These are phyloP conservation scores for Penicillium nordicum DNA, from an alignment of 2,329 filamentous ascomycete genomes.

Conservation along the genomic window DNA sequence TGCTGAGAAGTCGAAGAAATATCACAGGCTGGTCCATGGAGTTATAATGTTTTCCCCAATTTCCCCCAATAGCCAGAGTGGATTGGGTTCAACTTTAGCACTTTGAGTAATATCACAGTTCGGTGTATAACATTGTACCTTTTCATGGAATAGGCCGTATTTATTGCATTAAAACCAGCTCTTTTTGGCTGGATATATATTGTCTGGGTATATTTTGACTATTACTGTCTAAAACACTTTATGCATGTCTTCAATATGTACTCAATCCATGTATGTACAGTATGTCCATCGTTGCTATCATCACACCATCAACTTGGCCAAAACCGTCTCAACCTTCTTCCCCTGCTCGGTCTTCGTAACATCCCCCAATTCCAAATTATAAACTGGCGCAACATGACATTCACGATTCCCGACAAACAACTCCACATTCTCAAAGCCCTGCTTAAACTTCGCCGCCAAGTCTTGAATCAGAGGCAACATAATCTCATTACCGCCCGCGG, in stretches of 20 bases:
- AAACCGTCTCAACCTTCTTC: conserved; percentile 36
- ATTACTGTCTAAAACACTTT: neutral
- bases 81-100: too few relatives aligned
- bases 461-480: conserved; percentile 55
- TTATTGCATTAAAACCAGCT: too few relatives aligned
- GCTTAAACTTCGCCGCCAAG: conserved; percentile 48
- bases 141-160: too few relatives aligned
- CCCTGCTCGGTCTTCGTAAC: conserved; percentile 40
- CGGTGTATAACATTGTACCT: too few relatives aligned
- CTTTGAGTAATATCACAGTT: too few relatives aligned
- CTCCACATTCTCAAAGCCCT: conserved; percentile 35
- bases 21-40: too few relatives aligned
- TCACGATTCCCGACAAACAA: conserved; percentile 39
- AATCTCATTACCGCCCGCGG: conserved; percentile 55
- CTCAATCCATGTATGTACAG: neutral
- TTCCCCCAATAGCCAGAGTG: too few relatives aligned
- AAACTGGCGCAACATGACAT: conserved; percentile 43
- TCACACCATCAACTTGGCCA: conserved; percentile 24
- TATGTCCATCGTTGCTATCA: neutral
- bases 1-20: too few relatives aligned
- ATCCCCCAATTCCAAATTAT: conserved; percentile 37
- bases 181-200: neutral
- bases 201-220: neutral
- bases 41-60: too few relatives aligned
- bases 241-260: neutral